Evolutionary conservation across 1,284 basidiomycete genomes (phyloP), one percentile per base, ranked within the genome.

Genomic region (Trametes hirsuta): DNA sequence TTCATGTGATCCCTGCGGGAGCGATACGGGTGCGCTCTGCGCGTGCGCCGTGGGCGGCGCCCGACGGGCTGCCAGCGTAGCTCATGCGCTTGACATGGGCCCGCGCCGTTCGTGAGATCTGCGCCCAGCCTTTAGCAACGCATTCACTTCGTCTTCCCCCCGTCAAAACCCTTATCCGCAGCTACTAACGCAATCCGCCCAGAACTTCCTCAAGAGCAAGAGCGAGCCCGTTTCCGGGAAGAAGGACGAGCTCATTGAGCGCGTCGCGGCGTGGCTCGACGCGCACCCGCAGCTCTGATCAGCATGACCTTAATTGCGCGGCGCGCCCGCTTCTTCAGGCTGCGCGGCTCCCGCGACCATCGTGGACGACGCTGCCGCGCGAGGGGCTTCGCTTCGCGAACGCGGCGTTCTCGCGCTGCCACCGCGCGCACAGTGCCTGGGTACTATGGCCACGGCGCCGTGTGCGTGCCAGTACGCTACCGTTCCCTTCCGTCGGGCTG

Each of bases 121-220:
- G 8, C 24, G n/a, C 12, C 14, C 47, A 21, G 47, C 51, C 55
- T 53, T 48, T 62, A 52, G 60, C 63, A 59, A 65, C 63, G 41
- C 58, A 46, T 51, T 45, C 52, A 45, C 36, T 48, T 48, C 53
- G 39, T 42, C 40, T 37, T 35, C 37, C 48, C 18, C 14, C 42
- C 42, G 47, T 34, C 54, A 24, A 8, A 53, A 50, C 48, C 30
- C 42, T 35, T 36, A 34, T 53, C 52, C 50, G 54, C 55, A 65
- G 62, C 53, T 58, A 57, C 56, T 61, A 50, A 46, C 64, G 64
- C 42, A 22, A 37, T 41, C 44, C 40, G 14, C 67, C 24, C 67
- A 92, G 88, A 84, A 85, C 6, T 90, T 91, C 71, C 76, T 90
- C 56, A 89, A 84, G 72, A 78, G 77, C 64, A 90, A 90, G 69